Evolutionary conservation across 208 protist species (phyloP), one percentile per base, ranked within the genome.

Genomic region (Chromosphaera perkinsii): DNA sequence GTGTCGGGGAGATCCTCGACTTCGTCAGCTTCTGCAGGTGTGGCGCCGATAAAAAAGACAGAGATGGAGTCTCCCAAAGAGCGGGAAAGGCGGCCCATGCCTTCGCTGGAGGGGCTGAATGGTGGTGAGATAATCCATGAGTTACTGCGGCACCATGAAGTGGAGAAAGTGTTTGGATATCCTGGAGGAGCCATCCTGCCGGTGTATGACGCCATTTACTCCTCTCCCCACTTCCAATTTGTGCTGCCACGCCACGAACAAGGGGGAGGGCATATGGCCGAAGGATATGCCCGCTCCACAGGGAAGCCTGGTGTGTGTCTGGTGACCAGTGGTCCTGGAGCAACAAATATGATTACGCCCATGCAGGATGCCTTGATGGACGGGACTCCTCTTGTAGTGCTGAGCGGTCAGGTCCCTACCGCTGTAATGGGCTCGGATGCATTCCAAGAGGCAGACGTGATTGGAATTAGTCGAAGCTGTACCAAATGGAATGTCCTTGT

Each of bases 171-270:
- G 17, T 79, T 81, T 36, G 74, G 74, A n/a, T 81, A 81, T 59
- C 75, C 77, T n/a, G 79, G 79, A 29, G 80, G 80, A 33, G 80
- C 80, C 43, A 85, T 83, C 42, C 31, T 85, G 37, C 80, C 80
- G 26, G 76, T 84, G 27, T 82, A 77, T 48, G 80, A 84, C 60
- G 75, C 68, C 29, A 72, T 85, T 54, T 29, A 70, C 60, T 14
- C 39, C 24, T 69, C 29, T 32, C 9, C 4, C 31, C 77, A 68
- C 22, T 78, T 80, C 49, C 37, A 62, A 1, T 78, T 82, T 56
- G 22, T 71, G 20, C 61, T 78, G 7, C 58, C 74, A 2, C 26
- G 66, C 4, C 67, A 72, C 52, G 77, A 81, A 65, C 78, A 81
- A 31, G 72, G 76, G 24, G 67, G 51, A 33, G 76, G 76, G n/a